Evolutionary conservation across 176 grass and related monocot genomes (phyloP).

Genomic region (Cenchrus americanus): DNA sequence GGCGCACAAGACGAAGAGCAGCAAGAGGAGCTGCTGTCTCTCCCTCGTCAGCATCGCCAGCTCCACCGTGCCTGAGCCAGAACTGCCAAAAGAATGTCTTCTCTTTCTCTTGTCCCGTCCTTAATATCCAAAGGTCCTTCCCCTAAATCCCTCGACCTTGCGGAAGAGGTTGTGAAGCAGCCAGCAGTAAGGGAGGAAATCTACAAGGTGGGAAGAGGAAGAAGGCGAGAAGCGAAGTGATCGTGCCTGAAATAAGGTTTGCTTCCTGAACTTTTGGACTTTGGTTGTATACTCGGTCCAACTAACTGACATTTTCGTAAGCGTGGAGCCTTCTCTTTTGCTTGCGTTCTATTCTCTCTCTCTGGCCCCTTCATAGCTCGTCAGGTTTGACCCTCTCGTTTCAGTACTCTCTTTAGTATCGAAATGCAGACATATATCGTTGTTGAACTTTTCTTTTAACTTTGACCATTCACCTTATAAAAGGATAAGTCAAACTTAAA

Average conservation of each 20-base stretch:
- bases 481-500: too few relatives aligned
- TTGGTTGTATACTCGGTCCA: conserved; percentile 7
- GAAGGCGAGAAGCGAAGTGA: background rate
- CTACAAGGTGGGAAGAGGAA: background rate
- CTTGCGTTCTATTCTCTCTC: too few relatives aligned
- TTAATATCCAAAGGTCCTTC: background rate
- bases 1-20: conserved; percentile 33
- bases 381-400: too few relatives aligned
- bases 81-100: background rate
- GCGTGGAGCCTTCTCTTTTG: background rate
- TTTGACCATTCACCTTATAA: too few relatives aligned
- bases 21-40: conserved; percentile 9
- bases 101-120: background rate
- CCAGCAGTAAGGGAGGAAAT: background rate
- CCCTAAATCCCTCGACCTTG: background rate
- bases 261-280: background rate
- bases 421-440: too few relatives aligned
- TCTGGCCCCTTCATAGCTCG: too few relatives aligned
- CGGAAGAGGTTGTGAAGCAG: background rate
- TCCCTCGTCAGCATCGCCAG: background rate
- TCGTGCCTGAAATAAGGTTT: background rate
- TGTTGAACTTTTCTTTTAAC: too few relatives aligned
- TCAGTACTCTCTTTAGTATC: too few relatives aligned
- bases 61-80: background rate
- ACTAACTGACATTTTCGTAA: background rate